These are phyloP conservation scores for Pontederia paniculata DNA, from an alignment of 176 grass and related monocot species.

Conservation along the genomic window DNA sequence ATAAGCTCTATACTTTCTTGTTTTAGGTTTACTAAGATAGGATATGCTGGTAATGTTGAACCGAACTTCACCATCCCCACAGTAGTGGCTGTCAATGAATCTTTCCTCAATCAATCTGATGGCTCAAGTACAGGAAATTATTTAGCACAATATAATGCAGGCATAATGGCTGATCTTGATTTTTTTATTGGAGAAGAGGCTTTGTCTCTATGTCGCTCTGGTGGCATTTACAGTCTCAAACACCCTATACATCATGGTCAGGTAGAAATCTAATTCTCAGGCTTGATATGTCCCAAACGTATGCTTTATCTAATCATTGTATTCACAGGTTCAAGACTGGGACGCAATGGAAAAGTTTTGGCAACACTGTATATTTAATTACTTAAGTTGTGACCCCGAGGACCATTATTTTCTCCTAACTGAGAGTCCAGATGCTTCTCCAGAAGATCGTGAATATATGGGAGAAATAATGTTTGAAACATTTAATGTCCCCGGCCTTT, in stretches of 20 bases:
- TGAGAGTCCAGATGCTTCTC: constrained; percentile 66
- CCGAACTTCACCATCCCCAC: constrained; percentile 74
- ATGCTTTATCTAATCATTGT: neutral
- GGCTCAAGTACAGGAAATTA: constrained; percentile 51
- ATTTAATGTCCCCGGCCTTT: constrained; percentile 87
- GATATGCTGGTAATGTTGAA: constrained; percentile 81
- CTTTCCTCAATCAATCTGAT: constrained; percentile 83
- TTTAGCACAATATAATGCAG: constrained; percentile 93
- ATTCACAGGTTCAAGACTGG: constrained; percentile 77
- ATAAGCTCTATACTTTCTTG: constrained; percentile 19
- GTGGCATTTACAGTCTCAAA: constrained; percentile 65
- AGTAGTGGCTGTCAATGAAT: constrained; percentile 82
- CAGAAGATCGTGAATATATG: constrained; percentile 90
- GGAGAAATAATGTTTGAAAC: constrained; percentile 99
- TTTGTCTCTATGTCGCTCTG: constrained; percentile 38
- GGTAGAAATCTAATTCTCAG: constrained; percentile 30
- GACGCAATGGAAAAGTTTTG: constrained; percentile 98
- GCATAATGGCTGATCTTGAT: constrained; percentile 98
- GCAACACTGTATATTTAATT: constrained; percentile 92
- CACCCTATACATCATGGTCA: constrained; percentile 63
- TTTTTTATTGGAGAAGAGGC: constrained; percentile 90
- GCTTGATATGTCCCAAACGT: neutral
- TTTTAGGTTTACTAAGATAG: constrained; percentile 83
- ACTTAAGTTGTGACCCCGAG: constrained; percentile 81
- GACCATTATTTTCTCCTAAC: constrained; percentile 95